These are phyloP conservation scores for Aspergillus egyptiacus DNA, from an alignment of 495 filamentous ascomycete genomes.

Conservation along the genomic window DNA sequence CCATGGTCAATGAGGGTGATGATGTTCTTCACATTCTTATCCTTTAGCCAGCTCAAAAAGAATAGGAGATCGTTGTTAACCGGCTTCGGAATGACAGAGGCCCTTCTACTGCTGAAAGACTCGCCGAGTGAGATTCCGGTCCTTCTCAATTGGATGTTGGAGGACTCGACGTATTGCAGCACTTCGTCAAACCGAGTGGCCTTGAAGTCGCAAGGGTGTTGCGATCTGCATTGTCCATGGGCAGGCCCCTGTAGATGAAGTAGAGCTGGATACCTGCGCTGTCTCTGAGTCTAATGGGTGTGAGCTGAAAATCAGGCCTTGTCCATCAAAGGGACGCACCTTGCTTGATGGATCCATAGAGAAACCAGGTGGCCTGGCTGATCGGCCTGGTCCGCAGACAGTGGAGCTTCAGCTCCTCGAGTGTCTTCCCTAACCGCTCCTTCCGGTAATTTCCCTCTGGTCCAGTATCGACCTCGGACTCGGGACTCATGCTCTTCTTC, in stretches of 20 bases:
- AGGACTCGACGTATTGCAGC: neutral
- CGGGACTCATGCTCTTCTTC: no score
- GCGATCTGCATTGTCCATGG: neutral
- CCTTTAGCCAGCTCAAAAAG: neutral
- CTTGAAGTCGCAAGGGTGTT: neutral
- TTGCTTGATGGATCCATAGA: no score
- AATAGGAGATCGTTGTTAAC: neutral
- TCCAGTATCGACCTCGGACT: no score
- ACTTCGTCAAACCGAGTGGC: neutral
- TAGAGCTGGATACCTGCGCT: neutral
- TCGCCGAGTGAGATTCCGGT: neutral
- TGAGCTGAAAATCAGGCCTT: no score
- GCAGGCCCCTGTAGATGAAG: neutral
- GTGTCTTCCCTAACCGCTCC: no score
- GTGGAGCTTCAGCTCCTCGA: no score
- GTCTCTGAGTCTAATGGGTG: no score
- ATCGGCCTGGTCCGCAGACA: no score
- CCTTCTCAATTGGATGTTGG: neutral
- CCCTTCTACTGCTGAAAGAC: neutral
- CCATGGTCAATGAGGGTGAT: neutral
- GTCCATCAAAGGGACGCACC: no score
- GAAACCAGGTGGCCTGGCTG: no score
- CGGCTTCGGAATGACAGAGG: neutral
- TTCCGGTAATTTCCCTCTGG: no score
- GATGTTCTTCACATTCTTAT: neutral